Conservation (phyloP, 768 basidiomycete species). For the Hygrophoropsis aurantiaca region DNA sequence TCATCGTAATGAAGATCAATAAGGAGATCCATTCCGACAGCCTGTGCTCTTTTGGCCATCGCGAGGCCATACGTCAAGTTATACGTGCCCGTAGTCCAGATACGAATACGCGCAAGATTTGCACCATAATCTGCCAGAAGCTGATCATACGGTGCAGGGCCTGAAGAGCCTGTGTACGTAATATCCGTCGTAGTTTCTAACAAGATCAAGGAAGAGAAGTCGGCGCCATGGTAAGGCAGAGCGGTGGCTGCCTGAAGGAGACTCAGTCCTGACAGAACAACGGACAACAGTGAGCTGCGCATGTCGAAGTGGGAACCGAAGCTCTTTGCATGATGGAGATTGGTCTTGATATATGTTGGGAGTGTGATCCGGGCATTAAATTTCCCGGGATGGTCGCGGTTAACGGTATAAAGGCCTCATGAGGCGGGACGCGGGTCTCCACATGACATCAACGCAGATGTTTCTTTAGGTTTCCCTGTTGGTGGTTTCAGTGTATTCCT, state of each 20-base stretch:
- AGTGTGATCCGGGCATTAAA: too few relatives aligned
- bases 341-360: too few relatives aligned
- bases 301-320: too few relatives aligned
- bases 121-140: constrained; percentile 54
- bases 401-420: too few relatives aligned
- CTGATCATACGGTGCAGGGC: constrained; percentile 41
- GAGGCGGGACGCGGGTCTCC: too few relatives aligned
- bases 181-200: constrained; percentile 48
- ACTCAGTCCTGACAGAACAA: too few relatives aligned
- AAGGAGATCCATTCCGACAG: constrained; percentile 54
- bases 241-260: constrained; percentile 14
- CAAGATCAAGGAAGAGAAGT: constrained; percentile 53
- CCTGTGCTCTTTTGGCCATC: constrained; percentile 53
- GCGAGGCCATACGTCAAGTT: constrained; percentile 51
- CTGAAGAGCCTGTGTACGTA: constrained; percentile 39
- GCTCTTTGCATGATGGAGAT: too few relatives aligned
- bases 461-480: too few relatives aligned
- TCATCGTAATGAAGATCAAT: constrained; percentile 66
- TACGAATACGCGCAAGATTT: constrained; percentile 57
- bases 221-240: constrained; percentile 52
- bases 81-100: constrained; percentile 66
- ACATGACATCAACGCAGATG: too few relatives aligned
- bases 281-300: too few relatives aligned
- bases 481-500: too few relatives aligned
- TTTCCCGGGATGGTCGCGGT: too few relatives aligned